Percentiles rank a stretch among this genome's conserved stretches.
Conservation (phyloP, 2,329 filamentous ascomycete species). For the Microcyclospora tardicrescens region DNA sequence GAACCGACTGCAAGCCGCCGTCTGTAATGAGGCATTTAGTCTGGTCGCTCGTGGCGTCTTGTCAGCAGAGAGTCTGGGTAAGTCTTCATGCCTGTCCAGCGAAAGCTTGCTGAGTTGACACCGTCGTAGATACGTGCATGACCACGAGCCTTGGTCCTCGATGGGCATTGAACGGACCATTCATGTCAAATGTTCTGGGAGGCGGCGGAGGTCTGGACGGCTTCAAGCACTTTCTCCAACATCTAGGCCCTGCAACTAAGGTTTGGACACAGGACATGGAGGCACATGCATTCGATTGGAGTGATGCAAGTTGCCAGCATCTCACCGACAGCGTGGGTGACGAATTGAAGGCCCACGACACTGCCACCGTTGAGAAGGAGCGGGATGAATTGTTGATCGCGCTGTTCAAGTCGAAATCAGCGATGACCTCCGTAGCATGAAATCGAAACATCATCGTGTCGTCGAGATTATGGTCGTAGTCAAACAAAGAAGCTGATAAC, state of each 20-base stretch:
- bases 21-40: constrained; percentile 26
- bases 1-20: constrained; percentile 33
- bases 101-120: constrained; percentile 5
- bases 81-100: constrained; percentile 8
- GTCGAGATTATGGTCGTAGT: no score
- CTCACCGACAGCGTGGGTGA: no score
- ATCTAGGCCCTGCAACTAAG: neutral
- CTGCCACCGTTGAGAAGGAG: no score
- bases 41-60: constrained; percentile 23
- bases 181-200: constrained; percentile 21
- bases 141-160: constrained; percentile 9
- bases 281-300: no score
- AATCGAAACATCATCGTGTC: no score
- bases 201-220: constrained; percentile 16
- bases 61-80: constrained; percentile 19
- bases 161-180: constrained; percentile 11
- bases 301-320: no score
- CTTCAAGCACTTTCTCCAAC: neutral
- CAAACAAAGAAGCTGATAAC: no score
- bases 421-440: no score
- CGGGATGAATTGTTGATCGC: no score
- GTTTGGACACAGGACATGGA: neutral
- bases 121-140: constrained; percentile 7
- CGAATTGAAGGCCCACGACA: no score
- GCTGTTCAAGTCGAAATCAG: no score